Conservation (phyloP, 257 asterid species). For the Leptodermis oblonga region DNA sequence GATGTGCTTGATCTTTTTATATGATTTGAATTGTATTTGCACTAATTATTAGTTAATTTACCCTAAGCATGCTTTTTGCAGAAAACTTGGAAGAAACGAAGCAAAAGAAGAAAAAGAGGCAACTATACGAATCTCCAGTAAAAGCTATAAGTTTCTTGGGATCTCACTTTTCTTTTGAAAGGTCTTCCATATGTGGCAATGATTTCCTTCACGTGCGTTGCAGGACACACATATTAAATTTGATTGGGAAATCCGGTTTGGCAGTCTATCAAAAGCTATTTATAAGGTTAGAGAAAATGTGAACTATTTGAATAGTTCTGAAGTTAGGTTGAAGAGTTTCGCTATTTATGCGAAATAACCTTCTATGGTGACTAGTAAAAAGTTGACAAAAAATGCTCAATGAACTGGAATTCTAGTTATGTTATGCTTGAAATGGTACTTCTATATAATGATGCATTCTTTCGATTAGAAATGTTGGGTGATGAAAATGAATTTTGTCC, state of each 20-base stretch:
- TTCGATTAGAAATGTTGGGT: not conserved
- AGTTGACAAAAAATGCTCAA: not conserved
- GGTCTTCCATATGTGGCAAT: not conserved
- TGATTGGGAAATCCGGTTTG: not conserved
- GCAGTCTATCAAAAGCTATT: not conserved
- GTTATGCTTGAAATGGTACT: not conserved
- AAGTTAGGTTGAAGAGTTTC: not conserved
- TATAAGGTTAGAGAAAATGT: not conserved
- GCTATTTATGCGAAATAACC: not conserved
- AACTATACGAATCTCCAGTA: too few species aligned
- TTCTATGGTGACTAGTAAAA: not conserved
- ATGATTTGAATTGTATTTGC: too few species aligned
- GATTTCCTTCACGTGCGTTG: not conserved
- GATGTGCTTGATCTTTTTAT: too few species aligned
- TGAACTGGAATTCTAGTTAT: not conserved
- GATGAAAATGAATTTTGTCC: not conserved
- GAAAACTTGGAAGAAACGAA: too few species aligned
- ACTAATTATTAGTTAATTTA: too few species aligned
- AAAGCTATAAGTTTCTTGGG: not conserved
- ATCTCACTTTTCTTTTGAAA: not conserved
- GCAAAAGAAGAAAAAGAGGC: too few species aligned
- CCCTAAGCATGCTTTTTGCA: too few species aligned
- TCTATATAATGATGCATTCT: not conserved
- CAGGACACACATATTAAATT: not conserved
- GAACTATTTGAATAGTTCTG: not conserved